Conservation (phyloP, 2,329 filamentous ascomycete species). For the Penicillium decumbens region DNA sequence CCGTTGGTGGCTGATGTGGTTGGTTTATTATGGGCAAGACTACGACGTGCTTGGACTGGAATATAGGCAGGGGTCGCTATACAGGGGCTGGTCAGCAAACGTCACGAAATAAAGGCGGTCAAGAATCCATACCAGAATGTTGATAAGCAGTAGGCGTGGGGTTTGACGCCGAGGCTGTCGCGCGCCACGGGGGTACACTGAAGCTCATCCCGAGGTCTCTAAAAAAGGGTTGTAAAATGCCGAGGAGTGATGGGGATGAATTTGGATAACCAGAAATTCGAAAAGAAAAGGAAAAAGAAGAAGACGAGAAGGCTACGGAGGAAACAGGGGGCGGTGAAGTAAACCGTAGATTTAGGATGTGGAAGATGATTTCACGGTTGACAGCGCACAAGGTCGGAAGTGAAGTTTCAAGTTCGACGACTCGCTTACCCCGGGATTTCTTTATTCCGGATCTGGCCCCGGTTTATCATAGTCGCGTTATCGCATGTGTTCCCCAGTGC, state of each 20-base stretch:
- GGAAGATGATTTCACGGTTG: neutral
- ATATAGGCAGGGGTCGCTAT: conserved; percentile 54
- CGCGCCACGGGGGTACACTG: conserved; percentile 39
- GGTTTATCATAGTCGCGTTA: conserved; percentile 1
- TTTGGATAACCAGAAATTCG: conserved; percentile 7
- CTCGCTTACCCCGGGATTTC: neutral
- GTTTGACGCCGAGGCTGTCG: conserved; percentile 28
- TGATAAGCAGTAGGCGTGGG: conserved; percentile 27
- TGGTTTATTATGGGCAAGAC: conserved; percentile 46
- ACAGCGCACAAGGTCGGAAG: neutral
- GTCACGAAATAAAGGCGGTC: neutral
- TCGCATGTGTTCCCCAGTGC: neutral
- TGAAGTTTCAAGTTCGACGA: neutral
- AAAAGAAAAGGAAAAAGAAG: conserved; percentile 1
- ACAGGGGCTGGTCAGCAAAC: conserved; percentile 14
- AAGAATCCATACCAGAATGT: conserved; percentile 29
- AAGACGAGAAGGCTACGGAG: conserved; percentile 14
- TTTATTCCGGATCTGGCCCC: conserved; percentile 10
- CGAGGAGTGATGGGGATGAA: conserved; percentile 9
- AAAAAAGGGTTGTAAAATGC: conserved; percentile 17
- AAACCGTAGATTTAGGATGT: neutral
- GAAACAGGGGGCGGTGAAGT: neutral
- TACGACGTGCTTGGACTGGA: conserved; percentile 59
- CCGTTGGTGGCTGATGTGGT: conserved; percentile 16
- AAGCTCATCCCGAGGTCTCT: conserved; percentile 34